A percentile compares a stretch with the other conserved stretches of the same genome.
Conservation (phyloP, 441 rosid genomes). For the Adansonia rubrostipa region DNA sequence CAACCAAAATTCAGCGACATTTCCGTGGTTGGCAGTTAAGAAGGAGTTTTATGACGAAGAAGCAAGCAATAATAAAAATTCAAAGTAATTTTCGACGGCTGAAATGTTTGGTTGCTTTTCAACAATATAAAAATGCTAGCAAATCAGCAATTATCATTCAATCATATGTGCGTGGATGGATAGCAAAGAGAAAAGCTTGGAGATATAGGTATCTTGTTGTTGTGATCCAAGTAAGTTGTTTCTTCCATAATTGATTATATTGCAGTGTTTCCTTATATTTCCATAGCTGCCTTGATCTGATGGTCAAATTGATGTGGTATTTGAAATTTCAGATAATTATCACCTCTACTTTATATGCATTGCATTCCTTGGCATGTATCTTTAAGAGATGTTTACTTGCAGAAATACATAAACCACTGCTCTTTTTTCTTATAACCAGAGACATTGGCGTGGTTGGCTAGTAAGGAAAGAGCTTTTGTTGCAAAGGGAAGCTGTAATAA, state of each 20-base stretch:
- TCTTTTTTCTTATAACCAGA: slow-evolving; percentile 41
- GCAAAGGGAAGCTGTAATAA: slow-evolving; percentile 50
- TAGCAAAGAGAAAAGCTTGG: slow-evolving; percentile 40
- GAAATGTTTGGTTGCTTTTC: slow-evolving; percentile 41
- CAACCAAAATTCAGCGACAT: neutral
- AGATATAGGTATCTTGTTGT: slow-evolving; percentile 36
- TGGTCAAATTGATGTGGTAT: neutral
- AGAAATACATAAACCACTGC: neutral
- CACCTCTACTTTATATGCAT: neutral
- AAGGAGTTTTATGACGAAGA: slow-evolving; percentile 29
- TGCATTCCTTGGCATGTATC: neutral
- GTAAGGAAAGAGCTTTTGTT: slow-evolving; percentile 51
- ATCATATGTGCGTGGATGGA: slow-evolving; percentile 65
- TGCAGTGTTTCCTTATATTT: neutral
- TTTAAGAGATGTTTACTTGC: slow-evolving; percentile 7
- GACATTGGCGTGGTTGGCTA: slow-evolving; percentile 65
- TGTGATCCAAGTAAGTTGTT: slow-evolving; percentile 63
- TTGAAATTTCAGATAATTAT: neutral
- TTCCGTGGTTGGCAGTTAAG: slow-evolving; percentile 46
- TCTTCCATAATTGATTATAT: neutral
- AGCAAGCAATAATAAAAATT: slow-evolving; percentile 46
- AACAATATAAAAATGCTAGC: slow-evolving; percentile 38
- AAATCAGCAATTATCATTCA: slow-evolving; percentile 65
- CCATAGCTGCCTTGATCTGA: slow-evolving; percentile 11
- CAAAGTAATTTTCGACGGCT: slow-evolving; percentile 44